phyloP scores from a whole-genome alignment of 768 basidiomycete species.

The Phanerochaete sordida region DNA sequence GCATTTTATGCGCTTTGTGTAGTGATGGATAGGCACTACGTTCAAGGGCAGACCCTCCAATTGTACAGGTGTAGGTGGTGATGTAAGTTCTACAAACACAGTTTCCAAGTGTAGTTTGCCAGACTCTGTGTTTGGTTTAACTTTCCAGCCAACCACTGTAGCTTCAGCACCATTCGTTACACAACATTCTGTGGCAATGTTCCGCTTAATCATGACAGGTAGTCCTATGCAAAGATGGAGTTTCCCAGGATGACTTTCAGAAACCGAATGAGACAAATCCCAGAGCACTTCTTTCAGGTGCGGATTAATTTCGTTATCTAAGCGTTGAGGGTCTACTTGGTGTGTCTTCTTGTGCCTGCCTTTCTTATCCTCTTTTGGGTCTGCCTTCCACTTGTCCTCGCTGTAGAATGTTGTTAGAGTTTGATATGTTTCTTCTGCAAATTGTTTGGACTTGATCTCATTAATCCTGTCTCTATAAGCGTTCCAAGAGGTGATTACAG shows the following conservation, averaged over 20 bases:
- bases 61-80: slow-evolving; percentile 7
- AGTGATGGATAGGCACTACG: slow-evolving; percentile 18
- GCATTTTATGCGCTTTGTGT: slow-evolving; percentile 7
- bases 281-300: slow-evolving; percentile 19
- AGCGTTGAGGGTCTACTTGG: neutral
- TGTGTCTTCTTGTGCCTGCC: neutral
- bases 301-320: neutral
- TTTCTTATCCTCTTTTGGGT: neutral
- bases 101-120: slow-evolving; percentile 13
- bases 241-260: slow-evolving; percentile 15
- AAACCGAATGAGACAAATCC: slow-evolving; percentile 14
- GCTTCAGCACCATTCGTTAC: slow-evolving; percentile 25
- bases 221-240: slow-evolving; percentile 16
- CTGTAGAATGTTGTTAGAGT: slow-evolving; percentile 23
- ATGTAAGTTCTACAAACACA: slow-evolving; percentile 19
- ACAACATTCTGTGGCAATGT: slow-evolving; percentile 20
- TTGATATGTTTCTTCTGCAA: slow-evolving; percentile 30
- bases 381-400: neutral
- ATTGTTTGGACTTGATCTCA: slow-evolving; percentile 25
- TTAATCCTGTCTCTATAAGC: slow-evolving; percentile 36
- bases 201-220: slow-evolving; percentile 19
- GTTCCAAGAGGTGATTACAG: slow-evolving; percentile 38
- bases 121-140: neutral
- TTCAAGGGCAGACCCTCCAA: slow-evolving; percentile 19
- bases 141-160: slow-evolving; percentile 16